Percentiles rank a stretch among this genome's conserved stretches.
Conservation (phyloP, 805 yeast genomes). For the Limtongia smithiae region DNA sequence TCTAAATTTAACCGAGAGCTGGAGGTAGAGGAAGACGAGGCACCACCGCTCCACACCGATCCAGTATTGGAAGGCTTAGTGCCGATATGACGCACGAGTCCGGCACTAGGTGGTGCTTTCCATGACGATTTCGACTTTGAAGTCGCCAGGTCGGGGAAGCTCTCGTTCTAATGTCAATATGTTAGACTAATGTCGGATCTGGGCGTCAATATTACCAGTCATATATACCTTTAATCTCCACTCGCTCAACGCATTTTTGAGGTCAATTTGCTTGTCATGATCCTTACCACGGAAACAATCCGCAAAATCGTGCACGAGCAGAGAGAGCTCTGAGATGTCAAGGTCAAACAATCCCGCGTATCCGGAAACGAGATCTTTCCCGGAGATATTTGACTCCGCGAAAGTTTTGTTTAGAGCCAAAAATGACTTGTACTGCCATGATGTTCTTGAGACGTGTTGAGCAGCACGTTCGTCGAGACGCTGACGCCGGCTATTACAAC, state of each 20-base stretch:
- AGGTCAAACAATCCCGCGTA: conserved; percentile 21
- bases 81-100: neutral
- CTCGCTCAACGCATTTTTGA: conserved; percentile 15
- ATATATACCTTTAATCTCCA: conserved; percentile 18
- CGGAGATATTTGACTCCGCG: conserved; percentile 9
- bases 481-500: conserved; percentile 19
- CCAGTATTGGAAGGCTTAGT: neutral
- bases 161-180: neutral
- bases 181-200: too few species aligned
- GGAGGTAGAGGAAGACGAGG: conserved; percentile 4
- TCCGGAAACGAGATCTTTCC: conserved; percentile 14
- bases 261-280: neutral
- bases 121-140: too few species aligned
- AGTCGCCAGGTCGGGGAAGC: neutral
- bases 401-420: conserved; percentile 10
- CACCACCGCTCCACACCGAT: conserved; percentile 5
- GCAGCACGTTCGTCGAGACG: conserved; percentile 25
- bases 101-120: too few species aligned
- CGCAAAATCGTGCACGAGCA: conserved; percentile 23
- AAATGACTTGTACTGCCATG: conserved; percentile 11
- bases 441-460: conserved; percentile 10
- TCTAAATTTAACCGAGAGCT: conserved; percentile 1
- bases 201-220: too few species aligned
- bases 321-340: conserved; percentile 17
- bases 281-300: conserved; percentile 12